Base-by-base conservation (phyloP, 2,329 filamentous ascomycete species). In the Escovopsis sp. region DNA sequence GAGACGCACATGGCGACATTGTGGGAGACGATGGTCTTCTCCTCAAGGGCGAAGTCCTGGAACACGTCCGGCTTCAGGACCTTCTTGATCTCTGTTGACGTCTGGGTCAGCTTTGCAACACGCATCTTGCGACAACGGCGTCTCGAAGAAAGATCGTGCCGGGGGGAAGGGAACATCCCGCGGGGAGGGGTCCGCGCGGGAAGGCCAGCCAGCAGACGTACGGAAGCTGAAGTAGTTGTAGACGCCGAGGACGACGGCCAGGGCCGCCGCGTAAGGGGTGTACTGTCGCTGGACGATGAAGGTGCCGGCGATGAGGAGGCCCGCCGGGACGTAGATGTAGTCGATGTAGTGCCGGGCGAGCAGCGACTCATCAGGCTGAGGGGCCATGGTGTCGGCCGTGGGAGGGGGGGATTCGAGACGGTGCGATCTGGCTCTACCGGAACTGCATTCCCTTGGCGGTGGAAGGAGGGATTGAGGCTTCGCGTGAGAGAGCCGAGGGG, bases 1-100 rank as follows among this genome's bases (percentile, higher is more conserved):
- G n/a, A n/a, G 10, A 35, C 39, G 32, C 33, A 86, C 81, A 98
- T 94, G 60, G 88, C 87, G 41, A 93, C 88, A 68, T 98, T 98
- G 74, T 96, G 90, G 23, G 88, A 94, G 52, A 96, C 79, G 45
- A 92, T 72, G 12, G 79, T 96, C 74, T 94, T 96, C 61, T 96
- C 84, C 60, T 81, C 79, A 48, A 98, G 78, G 56, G 84, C 79
- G 55, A 94, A 94, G 39, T 93, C 74, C 58, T 94, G 86, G 72
- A 94, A 94, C 34, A 70, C 69, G 47, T 78, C 76, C 23, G 87
- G 85, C 64, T 88, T 88, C 48, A 98, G 73, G 44, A 90, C 78
- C 61, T 83, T 86, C 58, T 79, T 76, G 43, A 76, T 68, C 55
- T 76, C 84, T 86, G 56, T n/a, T n/a, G n/a, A n/a, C n/a, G n/a